Conservation (phyloP, 352 stramenopile genomes). For the Globisporangium ultimum region DNA sequence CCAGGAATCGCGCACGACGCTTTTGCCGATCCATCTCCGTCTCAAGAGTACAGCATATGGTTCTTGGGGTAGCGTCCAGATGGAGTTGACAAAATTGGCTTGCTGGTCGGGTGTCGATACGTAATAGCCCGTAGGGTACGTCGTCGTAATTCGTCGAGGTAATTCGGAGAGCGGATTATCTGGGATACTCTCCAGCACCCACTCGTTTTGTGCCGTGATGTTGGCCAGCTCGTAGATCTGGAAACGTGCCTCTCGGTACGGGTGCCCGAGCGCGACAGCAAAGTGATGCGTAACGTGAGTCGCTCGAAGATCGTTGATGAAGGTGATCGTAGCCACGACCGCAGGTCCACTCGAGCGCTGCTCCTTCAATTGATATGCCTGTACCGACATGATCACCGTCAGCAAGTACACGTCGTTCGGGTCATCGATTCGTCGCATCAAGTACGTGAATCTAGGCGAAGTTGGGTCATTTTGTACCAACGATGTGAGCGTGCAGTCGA, state of each 20-base stretch:
- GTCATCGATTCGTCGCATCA: slow-evolving; percentile 17
- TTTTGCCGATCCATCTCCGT: slow-evolving; percentile 27
- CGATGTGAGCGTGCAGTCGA: slow-evolving; percentile 11
- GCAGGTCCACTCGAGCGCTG: slow-evolving; percentile 21
- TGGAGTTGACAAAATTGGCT: slow-evolving; percentile 14
- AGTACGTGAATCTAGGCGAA: slow-evolving; percentile 19
- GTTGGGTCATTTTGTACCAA: neutral
- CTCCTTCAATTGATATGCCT: slow-evolving; percentile 23
- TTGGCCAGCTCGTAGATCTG: slow-evolving; percentile 3
- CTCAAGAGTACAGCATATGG: slow-evolving; percentile 17
- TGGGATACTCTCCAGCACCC: slow-evolving; percentile 4
- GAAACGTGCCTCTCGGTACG: slow-evolving; percentile 20
- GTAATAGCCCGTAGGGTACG: slow-evolving; percentile 33
- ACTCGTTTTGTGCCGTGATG: neutral
- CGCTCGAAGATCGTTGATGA: slow-evolving; percentile 24
- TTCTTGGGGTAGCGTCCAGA: slow-evolving; percentile 22
- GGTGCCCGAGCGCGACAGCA: slow-evolving; percentile 23
- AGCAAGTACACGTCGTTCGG: slow-evolving; percentile 19
- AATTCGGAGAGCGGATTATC: neutral
- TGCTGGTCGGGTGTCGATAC: slow-evolving; percentile 16
- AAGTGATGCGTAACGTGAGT: slow-evolving; percentile 20
- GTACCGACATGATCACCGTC: slow-evolving; percentile 18
- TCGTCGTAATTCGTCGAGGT: slow-evolving; percentile 23
- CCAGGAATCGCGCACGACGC: slow-evolving; percentile 30
- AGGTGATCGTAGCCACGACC: slow-evolving; percentile 15